Base-by-base conservation (phyloP, 805 yeast species). In the Candida chauliodis region DNA sequence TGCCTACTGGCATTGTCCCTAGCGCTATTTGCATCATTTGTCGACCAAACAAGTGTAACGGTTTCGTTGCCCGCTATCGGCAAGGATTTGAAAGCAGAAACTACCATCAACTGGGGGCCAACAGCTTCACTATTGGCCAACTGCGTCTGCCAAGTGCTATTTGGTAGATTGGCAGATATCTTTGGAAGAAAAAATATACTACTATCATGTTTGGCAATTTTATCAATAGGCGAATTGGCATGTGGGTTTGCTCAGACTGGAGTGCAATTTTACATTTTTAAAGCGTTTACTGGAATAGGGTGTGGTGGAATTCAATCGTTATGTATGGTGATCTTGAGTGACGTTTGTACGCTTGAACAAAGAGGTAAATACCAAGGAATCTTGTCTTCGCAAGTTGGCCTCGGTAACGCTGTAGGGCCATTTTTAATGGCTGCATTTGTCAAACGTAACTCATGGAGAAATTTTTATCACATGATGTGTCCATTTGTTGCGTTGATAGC, bases 301-400 rank as follows among this genome's bases (percentile, higher is more conserved):
- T 60, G 66, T 33, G 81, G 81, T 2, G 81, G 79, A 1, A 63
- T 72, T 3, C 65, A 68, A 10, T 67, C 78, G 3, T 52, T 76
- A 27, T 49, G 73, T 0, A 76, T 75, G 78, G 75, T 75, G 19
- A 66, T 75, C 11, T 60, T 75, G 32, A 70, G 79, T 41, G 83
- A 78, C 49, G 53, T 77, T 14, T 78, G 76, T 10, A 67, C 80
- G 0, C 55, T 78, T 20, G 59, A 67, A 42, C 71, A 76, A 40
- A 59, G 83, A 44, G 82, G 81, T 0, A 71, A 71, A 45, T 78
- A 66, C 51, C 81, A 76, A 54, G 82, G 82, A 3, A 71, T 74
- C 8, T 51, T 76, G 22, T 81, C 81, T 3, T 50, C 73, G 0
- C 61, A 66, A 38, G 70, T 74, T 16, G 81, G 79, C 0, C 22